Conservation (phyloP, 2,329 filamentous ascomycete genomes). For the Aureobasidium leucospermi region DNA sequence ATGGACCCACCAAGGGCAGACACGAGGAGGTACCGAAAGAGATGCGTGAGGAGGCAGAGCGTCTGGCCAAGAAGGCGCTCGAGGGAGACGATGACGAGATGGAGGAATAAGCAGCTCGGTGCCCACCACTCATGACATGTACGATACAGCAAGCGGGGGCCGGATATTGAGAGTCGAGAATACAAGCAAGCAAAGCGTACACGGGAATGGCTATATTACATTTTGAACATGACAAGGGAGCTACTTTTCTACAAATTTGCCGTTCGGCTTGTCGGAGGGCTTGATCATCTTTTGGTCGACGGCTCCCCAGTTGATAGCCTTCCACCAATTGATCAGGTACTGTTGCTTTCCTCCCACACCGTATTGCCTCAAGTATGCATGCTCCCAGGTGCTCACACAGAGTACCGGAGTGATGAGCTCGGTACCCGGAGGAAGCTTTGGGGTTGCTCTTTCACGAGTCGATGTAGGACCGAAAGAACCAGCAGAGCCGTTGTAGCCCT, state of each 20-base stretch:
- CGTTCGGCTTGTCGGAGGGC: no score
- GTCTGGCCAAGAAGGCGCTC: conserved; percentile 80
- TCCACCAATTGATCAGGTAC: conserved; percentile 81
- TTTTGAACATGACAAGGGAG: not conserved
- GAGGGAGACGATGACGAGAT: conserved; percentile 85
- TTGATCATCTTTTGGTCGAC: conserved; percentile 37
- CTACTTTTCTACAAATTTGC: not conserved
- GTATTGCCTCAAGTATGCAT: conserved; percentile 82
- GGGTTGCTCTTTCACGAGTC: conserved; percentile 23
- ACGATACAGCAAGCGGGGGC: conserved; percentile 12
- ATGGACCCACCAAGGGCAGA: conserved; percentile 84
- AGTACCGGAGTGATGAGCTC: conserved; percentile 67
- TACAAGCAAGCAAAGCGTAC: conserved; percentile 7
- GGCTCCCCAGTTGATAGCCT: conserved; percentile 73
- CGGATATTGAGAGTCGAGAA: not conserved
- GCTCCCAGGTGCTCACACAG: conserved; percentile 95
- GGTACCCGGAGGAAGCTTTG: conserved; percentile 54
- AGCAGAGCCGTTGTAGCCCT: conserved; percentile 27
- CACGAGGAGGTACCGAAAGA: conserved; percentile 92
- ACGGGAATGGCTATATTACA: conserved; percentile 12
- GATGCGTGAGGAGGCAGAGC: conserved; percentile 83
- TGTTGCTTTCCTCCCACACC: conserved; percentile 65
- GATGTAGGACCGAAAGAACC: conserved; percentile 33
- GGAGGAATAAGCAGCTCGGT: conserved; percentile 59
- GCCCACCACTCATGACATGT: conserved; percentile 10